Conservation (phyloP, 2,329 filamentous ascomycete species). For the Thyridium curvatum region DNA sequence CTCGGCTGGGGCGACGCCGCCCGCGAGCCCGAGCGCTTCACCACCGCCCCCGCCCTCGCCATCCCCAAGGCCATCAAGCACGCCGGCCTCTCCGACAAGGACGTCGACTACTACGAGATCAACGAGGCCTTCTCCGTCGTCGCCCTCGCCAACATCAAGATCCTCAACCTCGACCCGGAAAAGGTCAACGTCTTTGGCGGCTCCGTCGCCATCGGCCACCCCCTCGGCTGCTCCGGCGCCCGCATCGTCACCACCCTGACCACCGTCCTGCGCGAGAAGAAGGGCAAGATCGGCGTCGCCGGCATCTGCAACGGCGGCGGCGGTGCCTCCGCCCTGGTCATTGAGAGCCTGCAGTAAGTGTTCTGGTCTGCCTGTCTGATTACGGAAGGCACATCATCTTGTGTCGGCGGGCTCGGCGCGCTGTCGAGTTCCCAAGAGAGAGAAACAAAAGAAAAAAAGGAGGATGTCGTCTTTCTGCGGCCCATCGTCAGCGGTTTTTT, state of each 20-base stretch:
- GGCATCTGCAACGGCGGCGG: slow-evolving; percentile 98
- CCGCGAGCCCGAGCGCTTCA: slow-evolving; percentile 90
- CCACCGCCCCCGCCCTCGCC: slow-evolving; percentile 83
- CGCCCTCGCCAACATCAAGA: slow-evolving; percentile 91
- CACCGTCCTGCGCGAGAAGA: slow-evolving; percentile 82
- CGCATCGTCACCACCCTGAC: slow-evolving; percentile 87
- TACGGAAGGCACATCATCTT: neutral
- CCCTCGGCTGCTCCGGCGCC: slow-evolving; percentile 87
- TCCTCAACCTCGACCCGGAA: slow-evolving; percentile 70
- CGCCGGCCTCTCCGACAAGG: slow-evolving; percentile 69
- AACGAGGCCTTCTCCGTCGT: slow-evolving; percentile 99
- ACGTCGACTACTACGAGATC: slow-evolving; percentile 94
- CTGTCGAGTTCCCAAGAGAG: neutral
- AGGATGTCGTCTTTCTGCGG: neutral
- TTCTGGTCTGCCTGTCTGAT: slow-evolving; percentile 3
- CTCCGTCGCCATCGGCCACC: slow-evolving; percentile 92
- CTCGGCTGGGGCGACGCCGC: slow-evolving; percentile 95
- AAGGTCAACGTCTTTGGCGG: slow-evolving; percentile 96
- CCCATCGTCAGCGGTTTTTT: neutral
- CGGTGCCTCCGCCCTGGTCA: slow-evolving; percentile 86
- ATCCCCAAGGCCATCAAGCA: slow-evolving; percentile 98
- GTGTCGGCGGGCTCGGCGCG: neutral
- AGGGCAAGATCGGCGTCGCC: slow-evolving; percentile 86
- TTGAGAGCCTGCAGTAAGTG: slow-evolving; percentile 64
- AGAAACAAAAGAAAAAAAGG: neutral